Base-by-base conservation (phyloP, 2,329 filamentous ascomycete genomes). In the Hypoxylon sp. region DNA sequence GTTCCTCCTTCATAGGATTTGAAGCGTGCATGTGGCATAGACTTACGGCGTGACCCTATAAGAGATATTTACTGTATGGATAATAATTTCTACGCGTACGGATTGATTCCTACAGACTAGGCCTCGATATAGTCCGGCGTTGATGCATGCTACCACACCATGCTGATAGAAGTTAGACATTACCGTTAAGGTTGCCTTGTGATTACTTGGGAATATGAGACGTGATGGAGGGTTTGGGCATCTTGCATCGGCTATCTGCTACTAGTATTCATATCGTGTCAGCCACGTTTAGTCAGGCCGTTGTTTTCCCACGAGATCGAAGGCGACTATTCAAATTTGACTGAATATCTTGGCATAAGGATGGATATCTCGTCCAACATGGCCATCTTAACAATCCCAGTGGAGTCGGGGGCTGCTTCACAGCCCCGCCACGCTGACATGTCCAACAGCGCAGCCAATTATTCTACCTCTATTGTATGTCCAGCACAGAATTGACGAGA, bases 371-470 rank as follows among this genome's bases (percentile, higher is more conserved):
- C 45, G n/a, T 61, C 58, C 53, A 41, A 30, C 50, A 59, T 64
- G 65, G 38, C n/a, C 48, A 36, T 59, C 63, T 58, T 58, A 66
- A 49, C 55, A 60, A 67, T 57, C 53, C 63, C 41, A 59, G 70
- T 71, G 70, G 70, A 65, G 62, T 61, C 64, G 59, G 62, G 51
- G 48, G 46, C 64, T 51, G 28, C 60, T 68, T 64, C 60, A 70
- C 66, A 69, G 68, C 70, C 70, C 68, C 70, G 66, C 69, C 59
- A 62, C 64, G 70, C 70, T 72, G 70, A 72, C 70, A 72, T 71
- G 68, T 69, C 60, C 60, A 69, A 62, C 66, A 49, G 57, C 53
- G 25, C 48, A 67, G 60, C 60, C 48, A 69, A 65, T 68, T 52
- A 63, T 59, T 68, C 43, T 46, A 48, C 41, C 14, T 52, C 30